Conservation (phyloP, 371 early-diverging fungal genomes). For the Mortierella sp. region DNA sequence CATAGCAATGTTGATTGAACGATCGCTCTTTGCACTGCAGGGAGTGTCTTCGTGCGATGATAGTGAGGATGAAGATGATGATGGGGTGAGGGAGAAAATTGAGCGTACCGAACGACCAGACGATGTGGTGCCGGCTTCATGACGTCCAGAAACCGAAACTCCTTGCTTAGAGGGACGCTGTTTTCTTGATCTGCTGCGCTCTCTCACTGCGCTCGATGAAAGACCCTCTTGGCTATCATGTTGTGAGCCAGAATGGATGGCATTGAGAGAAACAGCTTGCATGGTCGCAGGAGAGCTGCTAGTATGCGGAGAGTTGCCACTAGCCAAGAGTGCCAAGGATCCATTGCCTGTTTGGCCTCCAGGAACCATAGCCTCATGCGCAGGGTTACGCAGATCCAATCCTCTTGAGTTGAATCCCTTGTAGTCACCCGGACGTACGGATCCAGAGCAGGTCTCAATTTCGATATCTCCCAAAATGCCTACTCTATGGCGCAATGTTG, state of each 20-base stretch:
- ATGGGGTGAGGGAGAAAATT: constrained; percentile 16
- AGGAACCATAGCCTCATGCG: constrained; percentile 10
- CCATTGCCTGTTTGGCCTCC: not conserved
- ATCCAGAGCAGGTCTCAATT: constrained; percentile 44
- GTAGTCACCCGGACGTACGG: constrained; percentile 11
- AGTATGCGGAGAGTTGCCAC: not conserved
- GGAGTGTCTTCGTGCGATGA: not conserved
- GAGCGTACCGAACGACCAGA: constrained; percentile 25
- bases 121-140: not conserved
- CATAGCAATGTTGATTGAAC: constrained; percentile 5
- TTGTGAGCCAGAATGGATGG: constrained; percentile 20
- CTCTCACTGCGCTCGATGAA: not conserved
- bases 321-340: not conserved
- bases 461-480: constrained; percentile 17
- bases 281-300: constrained; percentile 26
- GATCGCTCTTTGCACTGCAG: not conserved
- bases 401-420: constrained; percentile 44
- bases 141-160: not conserved
- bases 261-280: constrained; percentile 36
- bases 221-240: not conserved
- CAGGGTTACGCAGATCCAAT: constrained; percentile 8
- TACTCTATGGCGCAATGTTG: not conserved
- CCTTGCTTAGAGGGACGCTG: constrained; percentile 8
- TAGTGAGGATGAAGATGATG: constrained; percentile 27
- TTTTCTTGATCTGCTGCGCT: constrained; percentile 4